Percentiles rank a stretch among this genome's conserved stretches.
phyloP scores from a whole-genome alignment of 345 rosid genomes.

The Toxicodendron radicans region DNA sequence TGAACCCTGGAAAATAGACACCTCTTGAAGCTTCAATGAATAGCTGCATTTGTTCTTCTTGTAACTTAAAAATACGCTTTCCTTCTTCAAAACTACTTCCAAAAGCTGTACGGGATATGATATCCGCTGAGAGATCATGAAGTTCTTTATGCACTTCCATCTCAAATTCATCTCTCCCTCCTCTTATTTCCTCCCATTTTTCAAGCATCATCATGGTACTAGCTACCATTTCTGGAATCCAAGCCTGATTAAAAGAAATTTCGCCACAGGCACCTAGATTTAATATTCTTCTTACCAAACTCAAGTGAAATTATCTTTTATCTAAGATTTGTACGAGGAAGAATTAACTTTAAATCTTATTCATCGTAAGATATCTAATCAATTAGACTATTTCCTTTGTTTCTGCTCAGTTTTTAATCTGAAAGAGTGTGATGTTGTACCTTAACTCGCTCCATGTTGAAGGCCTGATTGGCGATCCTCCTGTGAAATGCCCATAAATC shows the following conservation, averaged over 20 bases:
- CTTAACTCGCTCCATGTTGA: constrained; percentile 66
- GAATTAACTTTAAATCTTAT: too few species aligned
- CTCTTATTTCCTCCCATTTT: constrained; percentile 63
- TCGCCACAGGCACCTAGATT: too few species aligned
- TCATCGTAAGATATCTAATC: too few species aligned
- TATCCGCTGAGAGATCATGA: constrained; percentile 59
- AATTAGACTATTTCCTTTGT: too few species aligned
- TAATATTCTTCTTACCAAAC: too few species aligned
- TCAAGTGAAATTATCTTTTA: too few species aligned
- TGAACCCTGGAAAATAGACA: constrained; percentile 74
- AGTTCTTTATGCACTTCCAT: constrained; percentile 59
- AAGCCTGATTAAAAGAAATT: constrained; percentile 32
- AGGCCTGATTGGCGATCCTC: constrained; percentile 65
- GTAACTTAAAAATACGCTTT: constrained; percentile 55
- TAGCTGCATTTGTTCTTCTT: constrained; percentile 66
- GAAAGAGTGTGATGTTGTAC: constrained; percentile 23
- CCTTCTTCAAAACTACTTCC: constrained; percentile 80
- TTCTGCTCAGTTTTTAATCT: too few species aligned
- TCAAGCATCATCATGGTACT: constrained; percentile 47
- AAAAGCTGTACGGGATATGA: constrained; percentile 78
- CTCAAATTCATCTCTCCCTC: constrained; percentile 58
- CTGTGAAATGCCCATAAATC: constrained; percentile 67
- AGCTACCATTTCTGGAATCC: constrained; percentile 64
- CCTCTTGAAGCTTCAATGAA: constrained; percentile 48
- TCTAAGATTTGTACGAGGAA: too few species aligned